These are phyloP conservation scores for Diaporthe eres DNA, from an alignment of 2,329 filamentous ascomycete species.

Conservation along the genomic window DNA sequence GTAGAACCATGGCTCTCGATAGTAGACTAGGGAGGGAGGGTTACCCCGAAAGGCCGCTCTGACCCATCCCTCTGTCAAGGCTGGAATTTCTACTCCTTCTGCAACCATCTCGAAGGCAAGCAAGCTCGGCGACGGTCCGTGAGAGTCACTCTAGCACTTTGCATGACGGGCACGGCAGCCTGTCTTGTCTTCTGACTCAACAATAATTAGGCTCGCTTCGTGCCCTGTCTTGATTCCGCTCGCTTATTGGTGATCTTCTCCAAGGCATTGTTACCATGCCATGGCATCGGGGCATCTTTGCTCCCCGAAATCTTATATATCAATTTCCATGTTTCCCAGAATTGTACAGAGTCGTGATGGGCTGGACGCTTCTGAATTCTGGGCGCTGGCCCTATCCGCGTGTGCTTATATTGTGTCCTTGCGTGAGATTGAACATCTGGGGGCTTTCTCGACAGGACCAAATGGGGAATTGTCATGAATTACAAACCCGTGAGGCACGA, in stretches of 20 bases:
- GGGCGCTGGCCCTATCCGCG: neutral
- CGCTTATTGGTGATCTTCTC: neutral
- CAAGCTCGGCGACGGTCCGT: neutral
- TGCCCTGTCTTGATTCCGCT: neutral
- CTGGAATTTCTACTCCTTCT: neutral
- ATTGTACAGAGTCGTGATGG: neutral
- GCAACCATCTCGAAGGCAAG: neutral
- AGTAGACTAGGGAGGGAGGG: neutral
- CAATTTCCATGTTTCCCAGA: neutral
- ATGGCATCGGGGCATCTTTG: neutral
- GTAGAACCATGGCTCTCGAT: neutral
- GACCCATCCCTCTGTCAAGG: neutral
- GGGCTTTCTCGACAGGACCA: neutral
- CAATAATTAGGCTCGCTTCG: neutral
- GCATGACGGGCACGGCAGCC: neutral
- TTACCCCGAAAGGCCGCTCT: neutral
- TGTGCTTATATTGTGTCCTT: neutral
- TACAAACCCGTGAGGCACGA: neutral
- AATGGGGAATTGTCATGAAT: neutral
- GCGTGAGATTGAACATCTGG: neutral
- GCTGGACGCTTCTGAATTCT: neutral
- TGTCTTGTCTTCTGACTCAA: constrained; percentile 13
- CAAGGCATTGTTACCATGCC: neutral
- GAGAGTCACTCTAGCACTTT: neutral
- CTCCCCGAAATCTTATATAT: neutral